A percentile compares a stretch with the other conserved stretches of the same genome.
Evolutionary conservation across 1,284 basidiomycete genomes (phyloP).

Genomic region (Microbotryum lychnidis-dioicae): DNA sequence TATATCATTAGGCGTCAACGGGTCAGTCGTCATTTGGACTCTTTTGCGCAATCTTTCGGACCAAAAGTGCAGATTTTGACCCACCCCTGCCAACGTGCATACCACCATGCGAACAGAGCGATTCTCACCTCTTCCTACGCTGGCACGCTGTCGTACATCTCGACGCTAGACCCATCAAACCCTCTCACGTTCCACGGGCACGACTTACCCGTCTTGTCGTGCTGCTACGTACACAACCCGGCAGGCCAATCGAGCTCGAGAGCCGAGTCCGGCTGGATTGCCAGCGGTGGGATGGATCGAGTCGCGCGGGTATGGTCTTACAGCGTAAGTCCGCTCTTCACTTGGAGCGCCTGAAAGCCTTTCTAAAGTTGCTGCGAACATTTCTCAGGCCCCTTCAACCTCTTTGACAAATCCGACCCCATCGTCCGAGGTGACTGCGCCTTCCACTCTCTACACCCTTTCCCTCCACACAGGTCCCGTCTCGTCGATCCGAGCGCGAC

Average conservation of each 20-base stretch:
- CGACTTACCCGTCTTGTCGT: slow-evolving; percentile 61
- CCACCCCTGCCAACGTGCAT: too few relatives aligned
- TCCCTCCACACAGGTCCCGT: slow-evolving; percentile 67
- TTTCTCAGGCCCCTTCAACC: slow-evolving; percentile 49
- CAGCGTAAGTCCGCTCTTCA: slow-evolving; percentile 10
- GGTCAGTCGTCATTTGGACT: slow-evolving; percentile 48
- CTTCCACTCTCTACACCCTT: slow-evolving; percentile 39
- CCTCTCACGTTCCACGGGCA: slow-evolving; percentile 49
- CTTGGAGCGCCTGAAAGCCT: neutral
- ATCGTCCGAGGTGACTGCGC: slow-evolving; percentile 47
- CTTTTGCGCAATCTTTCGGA: neutral
- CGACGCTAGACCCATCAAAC: slow-evolving; percentile 27
- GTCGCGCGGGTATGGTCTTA: slow-evolving; percentile 44
- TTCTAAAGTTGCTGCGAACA: neutral
- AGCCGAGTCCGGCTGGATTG: slow-evolving; percentile 45
- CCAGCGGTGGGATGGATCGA: slow-evolving; percentile 78
- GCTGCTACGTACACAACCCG: slow-evolving; percentile 51
- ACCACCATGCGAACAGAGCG: slow-evolving; percentile 15
- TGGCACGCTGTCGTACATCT: slow-evolving; percentile 35
- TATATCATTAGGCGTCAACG: slow-evolving; percentile 59
- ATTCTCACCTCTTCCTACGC: slow-evolving; percentile 42
- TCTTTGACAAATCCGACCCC: slow-evolving; percentile 39
- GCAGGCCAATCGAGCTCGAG: slow-evolving; percentile 32
- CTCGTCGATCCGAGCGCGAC: slow-evolving; percentile 51
- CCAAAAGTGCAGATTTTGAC: neutral